phyloP scores from a whole-genome alignment of 768 basidiomycete genomes.

The Trametes cubensis region DNA sequence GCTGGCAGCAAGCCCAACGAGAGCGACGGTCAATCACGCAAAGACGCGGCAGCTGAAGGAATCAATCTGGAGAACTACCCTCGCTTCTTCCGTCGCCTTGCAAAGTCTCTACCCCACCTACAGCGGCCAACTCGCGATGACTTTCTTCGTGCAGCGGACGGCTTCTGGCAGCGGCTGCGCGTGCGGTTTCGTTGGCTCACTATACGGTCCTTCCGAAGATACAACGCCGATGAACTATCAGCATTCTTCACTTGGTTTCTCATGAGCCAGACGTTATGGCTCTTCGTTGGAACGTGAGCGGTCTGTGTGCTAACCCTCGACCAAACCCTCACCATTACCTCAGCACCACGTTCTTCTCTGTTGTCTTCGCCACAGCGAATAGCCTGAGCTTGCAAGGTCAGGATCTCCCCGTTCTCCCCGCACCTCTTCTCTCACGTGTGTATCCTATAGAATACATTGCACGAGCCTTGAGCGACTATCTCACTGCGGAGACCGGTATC shows the following conservation, averaged over 20 bases:
- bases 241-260: constrained; percentile 96
- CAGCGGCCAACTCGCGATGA: constrained; percentile 87
- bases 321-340: neutral
- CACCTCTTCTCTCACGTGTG: neutral
- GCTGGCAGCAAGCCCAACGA: neutral
- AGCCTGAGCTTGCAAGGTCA: constrained; percentile 83
- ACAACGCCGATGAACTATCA: constrained; percentile 95
- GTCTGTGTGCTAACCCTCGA: constrained; percentile 1
- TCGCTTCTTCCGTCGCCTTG: constrained; percentile 78
- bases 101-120: constrained; percentile 73
- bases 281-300: constrained; percentile 88
- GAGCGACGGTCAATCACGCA: constrained; percentile 2
- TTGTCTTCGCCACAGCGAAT: constrained; percentile 86
- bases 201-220: constrained; percentile 90
- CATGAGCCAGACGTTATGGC: constrained; percentile 95
- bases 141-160: constrained; percentile 80
- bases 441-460: constrained; percentile 72
- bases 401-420: constrained; percentile 19
- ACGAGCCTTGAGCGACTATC: constrained; percentile 84
- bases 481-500: constrained; percentile 91
- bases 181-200: constrained; percentile 99
- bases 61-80: constrained; percentile 66
- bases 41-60: constrained; percentile 4
- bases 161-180: constrained; percentile 87
- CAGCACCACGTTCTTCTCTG: constrained; percentile 95